These are phyloP conservation scores for Chytriomyces sp. DNA, from an alignment of 192 early-diverging fungal species.

Conservation along the genomic window DNA sequence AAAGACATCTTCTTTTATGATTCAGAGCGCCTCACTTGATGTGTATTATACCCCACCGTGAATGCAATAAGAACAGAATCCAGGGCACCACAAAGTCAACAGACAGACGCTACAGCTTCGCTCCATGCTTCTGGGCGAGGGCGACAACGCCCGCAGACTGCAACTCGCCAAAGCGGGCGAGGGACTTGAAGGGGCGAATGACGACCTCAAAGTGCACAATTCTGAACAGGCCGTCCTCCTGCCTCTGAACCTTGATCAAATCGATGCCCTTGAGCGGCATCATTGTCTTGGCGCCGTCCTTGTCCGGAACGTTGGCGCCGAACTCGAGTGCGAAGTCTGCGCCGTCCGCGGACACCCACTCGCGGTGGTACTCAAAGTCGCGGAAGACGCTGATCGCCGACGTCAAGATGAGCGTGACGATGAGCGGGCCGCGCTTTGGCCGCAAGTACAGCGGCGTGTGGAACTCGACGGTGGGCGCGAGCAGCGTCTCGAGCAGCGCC, in stretches of 20 bases:
- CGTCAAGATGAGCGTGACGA: constrained; percentile 27
- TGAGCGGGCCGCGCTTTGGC: constrained; percentile 20
- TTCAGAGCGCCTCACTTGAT: no score
- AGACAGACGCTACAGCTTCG: neutral
- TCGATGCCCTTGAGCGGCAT: constrained; percentile 28
- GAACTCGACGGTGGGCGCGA: constrained; percentile 28
- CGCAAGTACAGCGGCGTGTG: constrained; percentile 40
- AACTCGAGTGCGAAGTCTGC: constrained; percentile 29
- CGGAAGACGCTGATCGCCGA: constrained; percentile 26
- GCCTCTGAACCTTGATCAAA: constrained; percentile 11
- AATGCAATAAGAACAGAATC: no score
- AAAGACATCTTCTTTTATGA: no score
- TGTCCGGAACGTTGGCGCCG: constrained; percentile 23
- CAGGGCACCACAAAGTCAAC: no score
- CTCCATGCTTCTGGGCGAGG: constrained; percentile 5
- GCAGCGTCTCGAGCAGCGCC: constrained; percentile 7
- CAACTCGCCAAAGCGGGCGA: constrained; percentile 21
- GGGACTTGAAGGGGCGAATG: constrained; percentile 32
- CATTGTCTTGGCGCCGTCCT: neutral
- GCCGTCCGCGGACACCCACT: constrained; percentile 24
- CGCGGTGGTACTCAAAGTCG: constrained; percentile 35
- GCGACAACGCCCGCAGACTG: constrained; percentile 18
- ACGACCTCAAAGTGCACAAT: constrained; percentile 39
- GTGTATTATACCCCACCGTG: no score
- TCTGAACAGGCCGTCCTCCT: neutral